Evolutionary conservation across 768 basidiomycete species (phyloP).

Genomic region (Kwoniella dendrophila): DNA sequence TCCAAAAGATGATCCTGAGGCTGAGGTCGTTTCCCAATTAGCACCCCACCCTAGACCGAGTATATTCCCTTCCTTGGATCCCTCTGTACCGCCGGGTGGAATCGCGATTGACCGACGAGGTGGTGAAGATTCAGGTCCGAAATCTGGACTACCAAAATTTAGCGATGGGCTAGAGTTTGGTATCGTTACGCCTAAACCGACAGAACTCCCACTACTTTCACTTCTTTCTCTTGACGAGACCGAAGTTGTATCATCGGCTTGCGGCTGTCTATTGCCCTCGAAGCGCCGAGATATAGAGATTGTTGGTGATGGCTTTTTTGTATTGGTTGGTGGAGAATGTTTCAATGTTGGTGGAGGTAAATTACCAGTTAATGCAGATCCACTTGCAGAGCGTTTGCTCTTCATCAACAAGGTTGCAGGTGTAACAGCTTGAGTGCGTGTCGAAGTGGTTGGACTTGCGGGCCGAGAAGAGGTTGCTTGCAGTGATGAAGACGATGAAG

Average conservation of each 20-base stretch:
- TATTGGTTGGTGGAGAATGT: slow-evolving; percentile 22
- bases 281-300: slow-evolving; percentile 23
- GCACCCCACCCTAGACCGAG: slow-evolving; percentile 41
- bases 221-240: slow-evolving; percentile 21
- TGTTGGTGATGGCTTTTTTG: slow-evolving; percentile 19
- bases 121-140: slow-evolving; percentile 25
- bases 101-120: slow-evolving; percentile 11
- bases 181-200: slow-evolving; percentile 17
- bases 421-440: slow-evolving; percentile 23
- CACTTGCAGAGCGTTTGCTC: slow-evolving; percentile 33
- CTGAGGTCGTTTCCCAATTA: slow-evolving; percentile 30
- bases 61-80: slow-evolving; percentile 32
- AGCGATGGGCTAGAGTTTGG: slow-evolving; percentile 32
- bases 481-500: slow-evolving; percentile 24
- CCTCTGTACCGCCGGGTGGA: slow-evolving; percentile 9
- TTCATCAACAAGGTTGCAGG: slow-evolving; percentile 37
- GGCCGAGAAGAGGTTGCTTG: slow-evolving; percentile 35
- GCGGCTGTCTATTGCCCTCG: slow-evolving; percentile 3
- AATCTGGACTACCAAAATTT: slow-evolving; percentile 40
- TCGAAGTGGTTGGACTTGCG: slow-evolving; percentile 25
- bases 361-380: slow-evolving; percentile 27
- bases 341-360: slow-evolving; percentile 18
- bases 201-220: slow-evolving; percentile 28
- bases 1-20: slow-evolving; percentile 29
- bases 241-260: slow-evolving; percentile 6